Evolutionary conservation across 2,329 filamentous ascomycete species (phyloP).

Genomic region (Fusarium temperatum): DNA sequence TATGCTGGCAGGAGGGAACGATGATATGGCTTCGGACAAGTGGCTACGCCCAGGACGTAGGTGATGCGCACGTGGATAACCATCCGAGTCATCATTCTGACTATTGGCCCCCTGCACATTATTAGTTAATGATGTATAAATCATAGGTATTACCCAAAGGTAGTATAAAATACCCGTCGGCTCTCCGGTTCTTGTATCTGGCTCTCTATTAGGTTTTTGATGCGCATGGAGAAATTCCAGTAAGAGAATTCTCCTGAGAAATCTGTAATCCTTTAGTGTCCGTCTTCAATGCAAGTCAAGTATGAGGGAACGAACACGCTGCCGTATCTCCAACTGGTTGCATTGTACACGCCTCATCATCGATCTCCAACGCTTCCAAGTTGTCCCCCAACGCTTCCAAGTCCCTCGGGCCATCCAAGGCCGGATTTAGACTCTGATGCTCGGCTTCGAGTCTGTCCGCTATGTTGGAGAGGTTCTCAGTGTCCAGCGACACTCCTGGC

Average conservation of each 20-base stretch:
- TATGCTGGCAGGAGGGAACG: neutral
- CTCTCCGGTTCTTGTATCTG: neutral
- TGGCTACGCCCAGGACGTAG: neutral
- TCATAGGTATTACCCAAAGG: no score
- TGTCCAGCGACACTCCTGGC: neutral
- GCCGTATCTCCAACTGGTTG: neutral
- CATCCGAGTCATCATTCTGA: neutral
- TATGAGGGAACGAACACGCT: neutral
- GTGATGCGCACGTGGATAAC: neutral
- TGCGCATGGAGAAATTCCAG: neutral
- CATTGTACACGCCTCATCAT: neutral
- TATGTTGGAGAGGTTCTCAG: neutral
- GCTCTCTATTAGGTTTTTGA: neutral
- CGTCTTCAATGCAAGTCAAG: neutral
- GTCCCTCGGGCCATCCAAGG: neutral
- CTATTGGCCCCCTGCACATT: neutral
- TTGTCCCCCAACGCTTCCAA: neutral
- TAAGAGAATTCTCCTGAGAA: slow-evolving; percentile 1
- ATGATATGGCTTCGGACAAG: neutral
- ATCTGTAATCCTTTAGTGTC: neutral
- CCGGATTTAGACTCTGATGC: neutral
- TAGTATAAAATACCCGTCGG: neutral
- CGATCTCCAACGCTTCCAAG: neutral
- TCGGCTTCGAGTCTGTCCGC: neutral
- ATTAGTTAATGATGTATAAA: neutral